Percentiles rank a stretch among this genome's conserved stretches.
phyloP scores from a whole-genome alignment of 495 filamentous ascomycete genomes.

The Xylaria nigripes region DNA sequence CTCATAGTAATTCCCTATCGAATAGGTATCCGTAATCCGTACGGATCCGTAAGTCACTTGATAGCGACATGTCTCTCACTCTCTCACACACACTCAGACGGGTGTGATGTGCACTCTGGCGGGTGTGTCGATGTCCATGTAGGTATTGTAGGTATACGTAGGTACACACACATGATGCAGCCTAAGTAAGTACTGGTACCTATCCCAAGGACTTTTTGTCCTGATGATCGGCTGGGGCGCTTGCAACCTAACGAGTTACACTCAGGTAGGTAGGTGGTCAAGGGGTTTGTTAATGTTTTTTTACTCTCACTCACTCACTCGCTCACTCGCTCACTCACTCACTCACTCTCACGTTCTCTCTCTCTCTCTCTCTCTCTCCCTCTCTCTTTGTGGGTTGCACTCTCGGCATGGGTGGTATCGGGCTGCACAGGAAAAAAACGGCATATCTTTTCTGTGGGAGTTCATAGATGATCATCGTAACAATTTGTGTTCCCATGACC shows the following conservation, averaged over 20 bases:
- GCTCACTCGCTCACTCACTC: no score
- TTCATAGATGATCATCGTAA: no score
- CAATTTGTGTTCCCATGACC: background rate
- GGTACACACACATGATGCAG: no score
- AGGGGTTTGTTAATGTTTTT: no score
- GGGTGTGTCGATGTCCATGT: background rate
- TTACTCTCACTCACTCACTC: no score
- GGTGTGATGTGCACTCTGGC: no score
- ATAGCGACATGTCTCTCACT: constrained; percentile 5
- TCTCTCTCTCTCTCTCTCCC: background rate
- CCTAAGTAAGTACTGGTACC: no score
- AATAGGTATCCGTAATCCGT: background rate
- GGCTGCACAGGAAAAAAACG: background rate
- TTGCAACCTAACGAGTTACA: background rate
- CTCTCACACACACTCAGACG: background rate
- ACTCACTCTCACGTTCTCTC: no score
- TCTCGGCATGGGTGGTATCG: background rate
- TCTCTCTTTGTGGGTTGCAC: background rate
- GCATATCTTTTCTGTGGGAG: no score
- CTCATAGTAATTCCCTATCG: background rate
- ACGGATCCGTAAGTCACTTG: constrained; percentile 2
- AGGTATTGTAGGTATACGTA: background rate
- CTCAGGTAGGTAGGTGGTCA: no score
- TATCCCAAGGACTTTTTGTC: background rate
- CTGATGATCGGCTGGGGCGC: background rate